These are phyloP conservation scores for Moelleriella libera DNA, from an alignment of 2,329 filamentous ascomycete species.

Conservation along the genomic window DNA sequence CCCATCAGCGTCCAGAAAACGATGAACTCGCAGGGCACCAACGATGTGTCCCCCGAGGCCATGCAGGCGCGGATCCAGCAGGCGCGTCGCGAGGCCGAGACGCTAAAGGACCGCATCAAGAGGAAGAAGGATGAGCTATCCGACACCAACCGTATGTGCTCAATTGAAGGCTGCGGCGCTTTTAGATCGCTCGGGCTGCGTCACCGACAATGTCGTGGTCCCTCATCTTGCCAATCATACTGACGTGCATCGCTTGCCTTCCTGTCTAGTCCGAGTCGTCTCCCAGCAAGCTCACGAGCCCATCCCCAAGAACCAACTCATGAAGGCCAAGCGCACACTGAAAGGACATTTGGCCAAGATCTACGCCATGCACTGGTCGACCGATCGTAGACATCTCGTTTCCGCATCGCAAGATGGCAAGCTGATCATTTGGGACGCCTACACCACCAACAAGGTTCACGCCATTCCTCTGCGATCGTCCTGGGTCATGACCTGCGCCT, in stretches of 20 bases:
- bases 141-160: conserved; percentile 82
- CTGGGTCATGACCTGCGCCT: conserved; percentile 99
- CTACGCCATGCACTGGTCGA: conserved; percentile 99
- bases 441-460: conserved; percentile 99
- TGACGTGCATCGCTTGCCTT: background rate
- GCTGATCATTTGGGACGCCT: conserved; percentile 99
- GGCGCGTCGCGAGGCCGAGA: conserved; percentile 93
- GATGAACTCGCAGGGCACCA: conserved; percentile 44
- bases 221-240: background rate
- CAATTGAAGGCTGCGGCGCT: conserved; percentile 4
- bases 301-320: conserved; percentile 78
- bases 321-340: conserved; percentile 93
- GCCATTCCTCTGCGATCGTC: conserved; percentile 94
- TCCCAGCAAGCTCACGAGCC: conserved; percentile 85
- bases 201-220: too few species aligned
- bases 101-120: conserved; percentile 97
- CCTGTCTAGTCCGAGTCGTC: conserved; percentile 68
- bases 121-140: conserved; percentile 99
- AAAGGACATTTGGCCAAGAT: conserved; percentile 99
- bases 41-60: conserved; percentile 54
- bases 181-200: background rate
- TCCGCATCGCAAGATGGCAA: conserved; percentile 98
- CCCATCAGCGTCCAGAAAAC: conserved; percentile 12
- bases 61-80: conserved; percentile 91
- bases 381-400: conserved; percentile 89